These are phyloP conservation scores for Dactylellina drechsleri DNA, from an alignment of 2,329 filamentous ascomycete species.

Conservation along the genomic window DNA sequence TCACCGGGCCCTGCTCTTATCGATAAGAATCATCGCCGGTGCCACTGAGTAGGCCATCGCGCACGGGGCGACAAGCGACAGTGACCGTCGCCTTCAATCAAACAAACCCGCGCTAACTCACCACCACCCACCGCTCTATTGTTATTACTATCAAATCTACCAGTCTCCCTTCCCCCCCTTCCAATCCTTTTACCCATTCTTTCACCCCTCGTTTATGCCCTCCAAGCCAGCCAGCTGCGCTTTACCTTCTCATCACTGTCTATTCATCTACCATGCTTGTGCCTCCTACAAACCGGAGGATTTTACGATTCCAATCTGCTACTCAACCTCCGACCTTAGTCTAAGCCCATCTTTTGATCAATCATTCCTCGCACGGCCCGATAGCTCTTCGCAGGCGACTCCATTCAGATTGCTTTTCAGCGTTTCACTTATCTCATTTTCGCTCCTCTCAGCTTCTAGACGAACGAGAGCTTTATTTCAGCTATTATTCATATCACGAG, in stretches of 20 bases:
- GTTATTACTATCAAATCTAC: background rate
- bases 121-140: background rate
- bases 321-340: constrained; percentile 32
- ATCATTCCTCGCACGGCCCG: background rate
- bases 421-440: background rate
- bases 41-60: background rate
- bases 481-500: background rate
- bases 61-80: no score
- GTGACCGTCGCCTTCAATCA: constrained; percentile 17
- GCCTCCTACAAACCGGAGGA: constrained; percentile 43
- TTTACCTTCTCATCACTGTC: constrained; percentile 6
- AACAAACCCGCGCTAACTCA: background rate
- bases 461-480: constrained; percentile 22
- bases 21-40: constrained; percentile 27
- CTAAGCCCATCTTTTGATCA: constrained; percentile 12
- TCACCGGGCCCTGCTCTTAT: constrained; percentile 17
- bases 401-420: constrained; percentile 7
- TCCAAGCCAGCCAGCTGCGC: constrained; percentile 7
- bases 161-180: background rate
- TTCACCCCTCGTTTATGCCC: background rate
- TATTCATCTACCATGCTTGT: constrained; percentile 39
- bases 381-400: constrained; percentile 13
- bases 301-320: constrained; percentile 31
- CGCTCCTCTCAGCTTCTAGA: constrained; percentile 8
- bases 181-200: background rate